A percentile compares a stretch with the other conserved stretches of the same genome.
Evolutionary conservation across 2,329 filamentous ascomycete species (phyloP).

Genomic region (Sclerotinia subarctica): DNA sequence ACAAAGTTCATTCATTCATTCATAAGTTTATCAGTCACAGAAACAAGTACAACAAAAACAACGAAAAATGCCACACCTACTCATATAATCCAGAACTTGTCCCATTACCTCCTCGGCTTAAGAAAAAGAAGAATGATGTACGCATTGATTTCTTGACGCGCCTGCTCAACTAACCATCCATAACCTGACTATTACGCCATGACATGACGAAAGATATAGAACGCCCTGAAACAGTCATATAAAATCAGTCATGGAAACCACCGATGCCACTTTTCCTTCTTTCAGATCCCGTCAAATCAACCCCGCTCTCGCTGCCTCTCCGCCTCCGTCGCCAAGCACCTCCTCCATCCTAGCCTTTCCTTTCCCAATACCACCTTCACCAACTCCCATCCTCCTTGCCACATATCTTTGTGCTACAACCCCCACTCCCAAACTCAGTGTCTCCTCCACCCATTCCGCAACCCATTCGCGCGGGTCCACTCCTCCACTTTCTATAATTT

Average conservation of each 20-base stretch:
- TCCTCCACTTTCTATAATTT: slow-evolving; percentile 71
- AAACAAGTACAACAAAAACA: not conserved
- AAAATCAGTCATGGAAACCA: not conserved
- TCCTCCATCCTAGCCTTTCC: slow-evolving; percentile 60
- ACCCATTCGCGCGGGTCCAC: slow-evolving; percentile 97
- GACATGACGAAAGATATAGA: not conserved
- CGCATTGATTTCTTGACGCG: not conserved
- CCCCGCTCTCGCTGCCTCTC: slow-evolving; percentile 59
- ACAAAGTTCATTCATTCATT: not conserved
- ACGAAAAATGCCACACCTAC: not conserved
- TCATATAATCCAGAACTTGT: not conserved
- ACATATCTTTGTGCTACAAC: slow-evolving; percentile 94
- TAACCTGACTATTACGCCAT: not conserved
- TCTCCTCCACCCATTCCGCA: slow-evolving; percentile 93
- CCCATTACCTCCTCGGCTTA: not conserved
- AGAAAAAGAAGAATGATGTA: not conserved
- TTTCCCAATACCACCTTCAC: slow-evolving; percentile 66
- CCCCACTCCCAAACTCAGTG: slow-evolving; percentile 72
- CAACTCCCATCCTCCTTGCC: slow-evolving; percentile 91
- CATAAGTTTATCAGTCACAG: not conserved
- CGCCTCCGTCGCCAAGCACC: slow-evolving; percentile 54
- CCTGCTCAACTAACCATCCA: not conserved
- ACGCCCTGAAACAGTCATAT: not conserved
- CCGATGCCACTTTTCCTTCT: not conserved
- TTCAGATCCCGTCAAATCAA: slow-evolving; percentile 32